Base-by-base conservation (phyloP, 768 basidiomycete species). In the Trametes cinnabarina region DNA sequence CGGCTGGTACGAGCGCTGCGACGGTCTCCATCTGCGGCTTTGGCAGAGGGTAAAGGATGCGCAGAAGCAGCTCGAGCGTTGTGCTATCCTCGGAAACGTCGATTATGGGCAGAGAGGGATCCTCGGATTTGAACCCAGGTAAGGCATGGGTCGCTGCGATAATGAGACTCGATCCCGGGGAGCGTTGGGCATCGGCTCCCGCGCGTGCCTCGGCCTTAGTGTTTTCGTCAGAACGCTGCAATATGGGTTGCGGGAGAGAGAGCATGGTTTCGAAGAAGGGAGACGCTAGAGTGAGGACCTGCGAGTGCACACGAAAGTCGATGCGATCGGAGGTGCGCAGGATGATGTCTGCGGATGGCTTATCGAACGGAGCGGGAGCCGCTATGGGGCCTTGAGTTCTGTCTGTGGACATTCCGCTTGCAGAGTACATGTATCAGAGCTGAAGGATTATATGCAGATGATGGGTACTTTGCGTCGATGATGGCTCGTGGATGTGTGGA, bases 181-280 rank as follows among this genome's bases (percentile, higher is more conserved):
- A 3, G 51, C n/a, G 5, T 39, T 15, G 9, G 14, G 37, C 37
- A n/a, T 39, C 15, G n/a, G 37, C 11, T 8, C 37, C 15, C 5
- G 37, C 17, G 15, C 10, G 37, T 4, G 15, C n/a, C 10, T n/a
- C n/a, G 37, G 30, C 4, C 17, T 23, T 8, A 10, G 20, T 3
- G 22, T 17, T 23, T 20, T 20, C 22, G 9, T 25, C 43, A 9
- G 23, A 44, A 23, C 20, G 14, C 43, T 25, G 20, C 10, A 19
- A 2, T 9, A 3, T 1, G 40, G 54, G 54, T 46, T 55, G 54
- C 4, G 54, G 54, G 8, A 55, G 54, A 23, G 34, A 20, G 35
- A 73, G 59, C 68, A 75, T 69, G 48, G 66, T 64, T n/a, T 46
- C 55, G 49, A 73, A 73, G 26, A 74, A 44, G 4, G 65, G 62